A percentile compares a stretch with the other conserved stretches of the same genome.
phyloP scores from a whole-genome alignment of 257 asterid species.

The Solanum tarapatanum region DNA sequence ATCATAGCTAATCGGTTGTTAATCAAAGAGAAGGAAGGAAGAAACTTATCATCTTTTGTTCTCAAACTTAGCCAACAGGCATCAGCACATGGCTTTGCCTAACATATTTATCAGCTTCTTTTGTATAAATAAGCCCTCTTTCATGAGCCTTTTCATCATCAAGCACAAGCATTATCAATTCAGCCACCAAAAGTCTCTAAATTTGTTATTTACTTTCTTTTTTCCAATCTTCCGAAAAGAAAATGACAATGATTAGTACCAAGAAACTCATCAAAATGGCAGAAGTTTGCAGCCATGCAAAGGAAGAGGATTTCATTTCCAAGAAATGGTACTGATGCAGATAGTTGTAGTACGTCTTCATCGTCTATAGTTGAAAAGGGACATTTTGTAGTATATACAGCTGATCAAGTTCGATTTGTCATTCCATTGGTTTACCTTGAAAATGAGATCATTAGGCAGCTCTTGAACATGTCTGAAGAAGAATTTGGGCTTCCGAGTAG shows the following conservation, averaged over 20 bases:
- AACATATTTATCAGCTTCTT: rapidly evolving
- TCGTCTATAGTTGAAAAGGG: background rate
- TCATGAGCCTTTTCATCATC: background rate
- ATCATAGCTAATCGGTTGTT: background rate
- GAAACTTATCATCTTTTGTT: background rate
- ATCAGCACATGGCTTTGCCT: background rate
- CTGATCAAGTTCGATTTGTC: background rate
- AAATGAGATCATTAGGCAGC: background rate
- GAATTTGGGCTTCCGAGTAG: background rate
- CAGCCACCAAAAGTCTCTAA: background rate
- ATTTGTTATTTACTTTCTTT: background rate
- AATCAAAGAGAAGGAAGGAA: background rate
- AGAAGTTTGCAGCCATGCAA: background rate
- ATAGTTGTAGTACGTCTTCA: background rate
- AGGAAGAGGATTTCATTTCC: background rate
- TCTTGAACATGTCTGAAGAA: background rate
- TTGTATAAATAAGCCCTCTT: background rate
- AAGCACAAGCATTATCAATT: background rate
- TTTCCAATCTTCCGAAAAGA: background rate
- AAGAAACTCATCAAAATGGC: background rate
- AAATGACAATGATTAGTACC: background rate
- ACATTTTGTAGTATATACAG: background rate
- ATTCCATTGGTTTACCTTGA: background rate
- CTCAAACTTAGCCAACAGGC: background rate
- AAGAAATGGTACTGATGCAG: rapidly evolving